Conservation (phyloP, 2,329 filamentous ascomycete species). For the Cercospora sp. region DNA sequence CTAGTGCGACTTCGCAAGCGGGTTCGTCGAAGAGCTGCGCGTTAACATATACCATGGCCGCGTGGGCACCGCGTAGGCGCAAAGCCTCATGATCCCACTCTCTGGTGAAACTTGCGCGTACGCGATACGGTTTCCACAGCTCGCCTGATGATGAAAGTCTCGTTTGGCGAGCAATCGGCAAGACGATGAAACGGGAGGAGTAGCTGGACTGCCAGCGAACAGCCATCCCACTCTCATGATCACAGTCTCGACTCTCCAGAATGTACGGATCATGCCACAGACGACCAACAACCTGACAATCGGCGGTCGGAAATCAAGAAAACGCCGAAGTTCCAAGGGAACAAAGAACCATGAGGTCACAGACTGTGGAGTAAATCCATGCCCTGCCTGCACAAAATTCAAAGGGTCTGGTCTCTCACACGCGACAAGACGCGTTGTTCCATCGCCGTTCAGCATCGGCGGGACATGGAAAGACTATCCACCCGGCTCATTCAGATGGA, state of each 20-base stretch:
- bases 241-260: not conserved
- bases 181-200: not conserved
- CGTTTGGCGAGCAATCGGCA: not conserved
- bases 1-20: not conserved
- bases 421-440: not conserved
- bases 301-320: not conserved
- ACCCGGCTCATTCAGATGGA: not conserved
- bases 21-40: not conserved
- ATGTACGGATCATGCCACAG: not conserved
- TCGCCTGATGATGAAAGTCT: not conserved
- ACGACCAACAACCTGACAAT: not conserved
- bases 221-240: not conserved
- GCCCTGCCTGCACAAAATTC: not conserved
- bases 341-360: not conserved
- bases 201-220: not conserved
- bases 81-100: not conserved
- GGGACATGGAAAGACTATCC: not conserved
- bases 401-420: not conserved
- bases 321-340: not conserved
- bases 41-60: not conserved
- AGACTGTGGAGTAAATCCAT: not conserved
- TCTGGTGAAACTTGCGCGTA: not conserved
- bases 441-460: not conserved
- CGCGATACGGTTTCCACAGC: not conserved
- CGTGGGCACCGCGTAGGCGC: not conserved